Conservation (phyloP, 495 filamentous ascomycete genomes). For the Chaetomium fimeti region DNA sequence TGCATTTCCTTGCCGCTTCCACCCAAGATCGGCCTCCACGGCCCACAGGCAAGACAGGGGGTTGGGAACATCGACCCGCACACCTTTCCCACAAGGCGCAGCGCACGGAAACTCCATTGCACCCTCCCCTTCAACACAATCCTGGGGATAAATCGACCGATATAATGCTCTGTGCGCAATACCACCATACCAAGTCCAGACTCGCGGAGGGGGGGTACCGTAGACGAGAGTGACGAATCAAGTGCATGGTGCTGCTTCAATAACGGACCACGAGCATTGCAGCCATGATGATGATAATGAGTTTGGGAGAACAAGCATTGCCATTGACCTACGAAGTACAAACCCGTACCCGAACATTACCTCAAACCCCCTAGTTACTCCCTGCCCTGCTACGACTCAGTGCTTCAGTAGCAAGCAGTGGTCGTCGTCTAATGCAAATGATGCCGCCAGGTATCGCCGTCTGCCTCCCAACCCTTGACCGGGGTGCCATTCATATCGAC, state of each 20-base stretch:
- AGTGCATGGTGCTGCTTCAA: too few species aligned
- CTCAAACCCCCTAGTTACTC: not conserved
- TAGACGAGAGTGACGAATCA: too few species aligned
- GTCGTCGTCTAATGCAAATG: not conserved
- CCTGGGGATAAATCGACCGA: too few species aligned
- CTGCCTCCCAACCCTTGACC: not conserved
- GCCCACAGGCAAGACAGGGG: not conserved
- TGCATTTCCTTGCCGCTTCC: constrained; percentile 5
- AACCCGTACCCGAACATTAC: not conserved
- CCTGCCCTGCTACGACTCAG: not conserved
- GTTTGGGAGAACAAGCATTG: not conserved
- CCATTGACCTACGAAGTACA: not conserved
- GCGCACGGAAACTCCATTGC: not conserved
- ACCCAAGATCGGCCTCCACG: not conserved
- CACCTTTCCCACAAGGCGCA: not conserved
- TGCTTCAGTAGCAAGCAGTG: not conserved
- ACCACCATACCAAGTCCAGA: too few species aligned
- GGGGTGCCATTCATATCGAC: constrained; percentile 10
- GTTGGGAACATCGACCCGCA: not conserved
- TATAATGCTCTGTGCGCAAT: too few species aligned
- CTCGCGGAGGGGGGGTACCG: too few species aligned
- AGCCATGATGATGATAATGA: too few species aligned
- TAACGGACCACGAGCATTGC: too few species aligned
- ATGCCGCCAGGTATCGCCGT: not conserved
- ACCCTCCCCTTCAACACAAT: too few species aligned